Base-by-base conservation (phyloP, 805 yeast species). In the Clavispora phyllophila region DNA sequence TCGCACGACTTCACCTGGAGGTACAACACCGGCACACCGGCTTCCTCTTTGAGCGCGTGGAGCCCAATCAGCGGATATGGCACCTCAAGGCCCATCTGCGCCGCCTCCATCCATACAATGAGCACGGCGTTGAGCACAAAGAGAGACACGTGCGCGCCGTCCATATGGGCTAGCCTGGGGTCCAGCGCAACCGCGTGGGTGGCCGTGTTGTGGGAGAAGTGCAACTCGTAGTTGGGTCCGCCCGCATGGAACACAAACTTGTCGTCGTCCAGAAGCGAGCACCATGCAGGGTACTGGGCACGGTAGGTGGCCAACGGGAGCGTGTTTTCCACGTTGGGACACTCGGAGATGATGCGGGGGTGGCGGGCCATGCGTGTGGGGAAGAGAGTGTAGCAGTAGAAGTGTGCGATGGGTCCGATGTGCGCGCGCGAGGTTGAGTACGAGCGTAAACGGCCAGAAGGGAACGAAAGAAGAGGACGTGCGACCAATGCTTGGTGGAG, bases 321-420 rank as follows among this genome's bases (percentile, higher is more conserved):
- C 8, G 76, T 70, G 53, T 70, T 69, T 44, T 71, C 76, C 39
- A 59, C 55, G 44, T 61, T 69, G 23, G 76, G 76, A 26, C 49
- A 47, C 41, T 59, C 63, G 40, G 40, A 22, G 36, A 55, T 44
- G 39, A 59, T 37, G 31, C 50, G 26, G n/a, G 46, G 43, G 20
- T 27, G 38, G 20, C 36, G 32, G 15, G 37, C 34, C 46, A 39
- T 43, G 33, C 15, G 25, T 15, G 24, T 9, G 25, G 36, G 18
- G 33, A 32, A 32, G 35, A 18, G 13, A 22, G 36, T 19, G 35
- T 17, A 6, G 34, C 9, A n/a, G 32, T 14, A 3, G 34, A 17
- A 8, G 36, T 19, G 23, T 19, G 36, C 25, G 23, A 33, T 33
- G 36, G 36, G 24, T 33, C 25, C 33, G 14, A 17, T n/a, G 13